Evolutionary conservation across 345 rosid species (phyloP), one percentile per base, ranked within the genome.

Genomic region (Acer negundo): DNA sequence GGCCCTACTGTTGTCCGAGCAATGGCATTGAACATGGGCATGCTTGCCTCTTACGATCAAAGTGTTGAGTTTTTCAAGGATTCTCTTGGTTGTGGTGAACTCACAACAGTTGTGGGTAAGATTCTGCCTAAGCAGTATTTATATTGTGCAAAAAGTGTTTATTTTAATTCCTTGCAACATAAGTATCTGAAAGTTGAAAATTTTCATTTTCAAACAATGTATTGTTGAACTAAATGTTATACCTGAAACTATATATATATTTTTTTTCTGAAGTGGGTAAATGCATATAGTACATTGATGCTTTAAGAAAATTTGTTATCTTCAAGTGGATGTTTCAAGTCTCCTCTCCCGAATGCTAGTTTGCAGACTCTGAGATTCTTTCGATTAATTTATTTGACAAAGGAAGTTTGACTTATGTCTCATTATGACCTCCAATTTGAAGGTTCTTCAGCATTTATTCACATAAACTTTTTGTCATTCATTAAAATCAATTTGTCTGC

Each of bases 1-100:
- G 99, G 98, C 23, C 99, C 99, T 2, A 96, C 99, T 56, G 99
- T 96, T 17, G 98, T 96, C 71, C 91, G 99, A 81, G 99, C 99
- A 11, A 96, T 96, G 99, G 99, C 99, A 28, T 84, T 96, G 91
- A 96, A 96, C 90, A 96, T 92, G 99, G 99, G 99, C 71, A 94
- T 96, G 99, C 99, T 94, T 89, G 99, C 99, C 44, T 96, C 99
- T 68, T 96, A 96, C 74, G 99, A 94, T 82, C 99, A 96, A 81
- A 87, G 88, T 90, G 97, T 94, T 70, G 99, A 96, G 79, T 89
- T 94, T 77, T 90, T 83, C 89, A 94, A 85, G 84, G 99, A 94
- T 82, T 72, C 87, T 31, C 84, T 90, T 75, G 97, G 97, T 68
- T 62, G 89, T 7, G 92, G 98, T 20, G 99, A 96, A 81, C 85